These are phyloP conservation scores for Avena atlantica DNA, from an alignment of 176 grass and related monocot genomes.

Conservation along the genomic window DNA sequence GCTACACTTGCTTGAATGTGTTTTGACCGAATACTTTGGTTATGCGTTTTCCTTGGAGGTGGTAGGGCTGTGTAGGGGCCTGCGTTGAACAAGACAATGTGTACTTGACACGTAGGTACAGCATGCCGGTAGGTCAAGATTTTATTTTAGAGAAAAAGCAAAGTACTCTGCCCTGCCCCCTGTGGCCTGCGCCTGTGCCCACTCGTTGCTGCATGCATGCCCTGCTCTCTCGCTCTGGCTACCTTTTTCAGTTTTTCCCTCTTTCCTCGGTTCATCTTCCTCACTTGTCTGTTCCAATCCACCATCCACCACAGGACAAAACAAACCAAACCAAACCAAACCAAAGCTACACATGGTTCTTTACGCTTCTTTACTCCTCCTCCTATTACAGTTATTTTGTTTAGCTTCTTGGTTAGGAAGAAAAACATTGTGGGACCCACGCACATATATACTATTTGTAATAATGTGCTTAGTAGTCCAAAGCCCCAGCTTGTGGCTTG, in stretches of 20 bases:
- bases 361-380: neutral
- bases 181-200: constrained; percentile 31
- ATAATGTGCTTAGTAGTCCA: neutral
- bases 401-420: neutral
- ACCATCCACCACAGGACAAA: constrained; percentile 23
- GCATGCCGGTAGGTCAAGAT: constrained; percentile 26
- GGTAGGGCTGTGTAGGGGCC: constrained; percentile 2
- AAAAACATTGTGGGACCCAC: neutral
- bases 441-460: neutral
- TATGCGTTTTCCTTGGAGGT: neutral
- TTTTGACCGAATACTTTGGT: neutral
- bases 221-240: constrained; percentile 17
- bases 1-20: neutral
- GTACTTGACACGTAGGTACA: constrained; percentile 20
- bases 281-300: constrained; percentile 30
- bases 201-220: constrained; percentile 46
- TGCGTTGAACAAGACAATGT: neutral
- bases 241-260: constrained; percentile 10
- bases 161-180: constrained; percentile 8
- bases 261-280: constrained; percentile 6
- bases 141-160: constrained; percentile 34
- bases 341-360: constrained; percentile 29
- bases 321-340: constrained; percentile 7
- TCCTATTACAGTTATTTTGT: neutral
- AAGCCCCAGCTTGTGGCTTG: constrained; percentile 34